Base-by-base conservation (phyloP, 2,329 filamentous ascomycete genomes). In the Aspergillus tamarii region DNA sequence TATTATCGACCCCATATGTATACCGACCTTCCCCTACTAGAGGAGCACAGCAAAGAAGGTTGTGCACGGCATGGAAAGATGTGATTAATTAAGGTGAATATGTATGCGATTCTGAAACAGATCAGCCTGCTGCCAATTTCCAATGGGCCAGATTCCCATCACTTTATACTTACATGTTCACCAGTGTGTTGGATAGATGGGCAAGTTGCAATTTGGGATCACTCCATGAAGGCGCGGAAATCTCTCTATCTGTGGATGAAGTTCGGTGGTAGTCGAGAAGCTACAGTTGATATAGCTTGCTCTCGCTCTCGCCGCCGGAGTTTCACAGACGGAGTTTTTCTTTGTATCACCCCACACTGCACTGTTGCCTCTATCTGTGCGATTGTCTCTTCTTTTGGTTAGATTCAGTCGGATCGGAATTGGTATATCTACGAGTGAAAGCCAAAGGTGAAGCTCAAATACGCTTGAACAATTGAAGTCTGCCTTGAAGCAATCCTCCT, bases 311-410 rank as follows among this genome's bases (percentile, higher is more conserved):
- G 41, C 43, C 41, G 48, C 63, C 68, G 68, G 66, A 69, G 65
- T 65, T 68, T 68, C 58, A 55, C 41, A 56, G 53, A 62, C 65
- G 63, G 65, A 68, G 62, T 65, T 61, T 65, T 57, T 53, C 28
- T 58, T 39, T 57, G 61, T 63, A 36, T 48, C 43, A 61, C 65
- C 36, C 39, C 39, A 39, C 52, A 26, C 26, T 9, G 16, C 12
- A 48, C 21, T 32, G 14, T n/a, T 52, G 14, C 19, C 26, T 26
- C 16, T 26, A 11, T 30, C 46, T 3, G 9, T 28, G 23, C 28
- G 23, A 50, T 3, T 10, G 9, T 50, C n/a, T 4, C 32, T 32
- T 0, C 8, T 19, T 19, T 19, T 9, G 5, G 11, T 52, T n/a
- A 32, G 26, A n/a, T 16, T n/a, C 14, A 19, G 19, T 52, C 26